Conservation (phyloP, 768 basidiomycete species). For the Chalciporus pseudorubinellus region DNA sequence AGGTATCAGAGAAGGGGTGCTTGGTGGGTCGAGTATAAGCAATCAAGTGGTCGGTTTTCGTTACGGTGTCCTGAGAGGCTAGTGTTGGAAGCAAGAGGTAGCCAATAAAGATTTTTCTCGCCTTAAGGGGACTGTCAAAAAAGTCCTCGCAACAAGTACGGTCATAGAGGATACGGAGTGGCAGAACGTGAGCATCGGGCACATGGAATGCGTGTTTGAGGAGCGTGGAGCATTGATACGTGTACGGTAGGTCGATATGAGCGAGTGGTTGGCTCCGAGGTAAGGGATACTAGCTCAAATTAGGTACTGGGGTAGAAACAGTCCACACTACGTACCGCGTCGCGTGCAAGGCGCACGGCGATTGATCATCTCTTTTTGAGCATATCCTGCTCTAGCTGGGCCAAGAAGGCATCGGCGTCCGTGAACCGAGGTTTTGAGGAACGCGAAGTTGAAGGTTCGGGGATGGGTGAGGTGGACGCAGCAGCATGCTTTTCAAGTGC, state of each 20-base stretch:
- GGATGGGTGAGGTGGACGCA: conserved; percentile 10
- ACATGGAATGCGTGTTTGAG: no score
- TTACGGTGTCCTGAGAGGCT: conserved; percentile 50
- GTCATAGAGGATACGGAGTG: no score
- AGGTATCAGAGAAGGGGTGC: conserved; percentile 36
- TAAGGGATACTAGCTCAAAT: conserved; percentile 2
- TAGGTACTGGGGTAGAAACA: background rate
- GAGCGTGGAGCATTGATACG: background rate
- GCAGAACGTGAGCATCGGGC: no score
- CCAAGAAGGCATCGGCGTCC: conserved; percentile 62
- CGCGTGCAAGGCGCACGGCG: background rate
- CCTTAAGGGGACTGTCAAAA: no score
- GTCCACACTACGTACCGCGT: background rate
- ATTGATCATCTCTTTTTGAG: conserved; percentile 22
- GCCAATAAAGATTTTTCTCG: no score
- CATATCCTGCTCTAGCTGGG: conserved; percentile 64
- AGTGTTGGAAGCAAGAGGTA: conserved; percentile 36
- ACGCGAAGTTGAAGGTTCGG: conserved; percentile 29
- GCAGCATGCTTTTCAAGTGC: conserved; percentile 41
- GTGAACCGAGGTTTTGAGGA: conserved; percentile 10
- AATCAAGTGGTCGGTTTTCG: conserved; percentile 41
- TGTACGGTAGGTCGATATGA: background rate
- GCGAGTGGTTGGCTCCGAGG: background rate
- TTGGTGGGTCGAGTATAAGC: conserved; percentile 43
- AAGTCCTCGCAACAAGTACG: no score